phyloP scores from a whole-genome alignment of 1,284 basidiomycete species.

The Mycocalia duriaeana region DNA sequence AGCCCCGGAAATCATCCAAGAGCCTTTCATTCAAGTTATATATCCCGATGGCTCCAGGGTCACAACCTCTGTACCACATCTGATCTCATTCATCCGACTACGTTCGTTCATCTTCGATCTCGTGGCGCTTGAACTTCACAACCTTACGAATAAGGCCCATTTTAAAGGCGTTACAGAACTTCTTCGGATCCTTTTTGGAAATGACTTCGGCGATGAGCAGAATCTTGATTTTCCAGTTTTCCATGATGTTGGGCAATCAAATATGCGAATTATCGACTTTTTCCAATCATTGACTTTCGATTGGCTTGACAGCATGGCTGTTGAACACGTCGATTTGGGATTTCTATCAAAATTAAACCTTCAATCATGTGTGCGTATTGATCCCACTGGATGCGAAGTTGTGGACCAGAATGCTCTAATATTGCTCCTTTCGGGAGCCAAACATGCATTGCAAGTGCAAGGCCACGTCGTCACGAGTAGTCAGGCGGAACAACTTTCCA shows the following conservation, averaged over 20 bases:
- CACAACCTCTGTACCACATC: constrained; percentile 67
- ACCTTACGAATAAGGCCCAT: constrained; percentile 76
- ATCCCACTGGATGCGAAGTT: constrained; percentile 76
- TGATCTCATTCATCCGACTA: constrained; percentile 78
- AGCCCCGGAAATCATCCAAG: constrained; percentile 41
- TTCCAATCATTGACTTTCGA: constrained; percentile 83
- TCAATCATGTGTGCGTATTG: constrained; percentile 66
- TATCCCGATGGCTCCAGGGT: constrained; percentile 73
- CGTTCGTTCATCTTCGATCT: constrained; percentile 85
- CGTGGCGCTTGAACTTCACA: constrained; percentile 86
- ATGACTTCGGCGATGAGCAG: constrained; percentile 49
- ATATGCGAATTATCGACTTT: constrained; percentile 82
- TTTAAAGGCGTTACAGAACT: constrained; percentile 67
- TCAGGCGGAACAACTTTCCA: constrained; percentile 64
- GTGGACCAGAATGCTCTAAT: constrained; percentile 74
- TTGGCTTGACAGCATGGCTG: constrained; percentile 75
- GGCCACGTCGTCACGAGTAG: constrained; percentile 60
- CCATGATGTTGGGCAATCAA: constrained; percentile 73
- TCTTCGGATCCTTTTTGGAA: constrained; percentile 71
- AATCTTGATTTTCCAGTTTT: constrained; percentile 53
- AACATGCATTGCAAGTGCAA: constrained; percentile 60
- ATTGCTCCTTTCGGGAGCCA: constrained; percentile 57
- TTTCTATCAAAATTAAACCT: constrained; percentile 72
- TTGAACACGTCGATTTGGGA: constrained; percentile 57
- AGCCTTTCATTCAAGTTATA: constrained; percentile 61